Conservation (phyloP, 2,329 filamentous ascomycete species). For the Thelonectria rubi region DNA sequence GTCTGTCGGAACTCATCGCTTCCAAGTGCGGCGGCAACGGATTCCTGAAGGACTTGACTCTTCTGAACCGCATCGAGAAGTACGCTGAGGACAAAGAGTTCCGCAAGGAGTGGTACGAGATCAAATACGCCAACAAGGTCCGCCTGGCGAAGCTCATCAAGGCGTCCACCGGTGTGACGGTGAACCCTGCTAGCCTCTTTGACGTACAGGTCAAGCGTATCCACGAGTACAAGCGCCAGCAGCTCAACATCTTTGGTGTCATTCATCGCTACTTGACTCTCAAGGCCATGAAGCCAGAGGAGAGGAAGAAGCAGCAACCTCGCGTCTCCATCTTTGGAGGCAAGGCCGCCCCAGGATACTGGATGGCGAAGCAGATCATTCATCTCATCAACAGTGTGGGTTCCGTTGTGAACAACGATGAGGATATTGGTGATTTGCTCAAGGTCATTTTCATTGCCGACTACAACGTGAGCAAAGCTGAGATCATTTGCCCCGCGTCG, state of each 20-base stretch:
- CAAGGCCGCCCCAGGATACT: conserved; percentile 97
- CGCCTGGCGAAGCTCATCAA: conserved; percentile 92
- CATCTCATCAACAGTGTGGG: conserved; percentile 95
- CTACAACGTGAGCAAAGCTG: conserved; percentile 99
- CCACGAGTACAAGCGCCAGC: conserved; percentile 98
- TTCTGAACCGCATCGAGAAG: conserved; percentile 86
- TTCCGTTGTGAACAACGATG: conserved; percentile 88
- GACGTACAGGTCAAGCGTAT: conserved; percentile 99
- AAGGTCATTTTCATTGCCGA: conserved; percentile 98
- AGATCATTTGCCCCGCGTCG: conserved; percentile 93
- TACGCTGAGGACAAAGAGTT: conserved; percentile 87
- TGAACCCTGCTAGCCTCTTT: conserved; percentile 89
- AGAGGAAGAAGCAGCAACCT: conserved; percentile 85
- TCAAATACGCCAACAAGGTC: conserved; percentile 97
- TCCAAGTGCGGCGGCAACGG: conserved; percentile 84
- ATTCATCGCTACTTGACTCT: conserved; percentile 93
- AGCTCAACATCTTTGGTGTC: conserved; percentile 98
- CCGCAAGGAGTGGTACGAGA: conserved; percentile 93
- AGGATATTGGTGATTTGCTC: conserved; percentile 89
- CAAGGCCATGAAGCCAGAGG: conserved; percentile 83
- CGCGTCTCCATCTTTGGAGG: conserved; percentile 97
- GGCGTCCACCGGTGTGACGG: conserved; percentile 77
- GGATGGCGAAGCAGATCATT: conserved; percentile 99
- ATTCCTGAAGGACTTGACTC: conserved; percentile 90
- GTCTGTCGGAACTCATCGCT: conserved; percentile 89